Conservation (phyloP, 257 asterid genomes). For the Fraxinus quadrangulata region DNA sequence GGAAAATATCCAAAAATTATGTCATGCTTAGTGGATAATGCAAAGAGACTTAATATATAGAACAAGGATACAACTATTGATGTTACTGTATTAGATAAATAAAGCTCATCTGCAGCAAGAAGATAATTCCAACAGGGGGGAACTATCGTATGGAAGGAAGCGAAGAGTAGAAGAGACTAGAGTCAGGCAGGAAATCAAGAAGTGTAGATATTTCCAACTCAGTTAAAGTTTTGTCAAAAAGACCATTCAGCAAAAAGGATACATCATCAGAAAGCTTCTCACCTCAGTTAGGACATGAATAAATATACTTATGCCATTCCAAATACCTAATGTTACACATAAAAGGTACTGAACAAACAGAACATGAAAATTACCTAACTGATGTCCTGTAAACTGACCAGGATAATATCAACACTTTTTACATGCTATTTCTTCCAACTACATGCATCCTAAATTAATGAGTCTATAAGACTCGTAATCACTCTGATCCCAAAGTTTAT, state of each 20-base stretch:
- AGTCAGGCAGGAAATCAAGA: slow-evolving; percentile 4
- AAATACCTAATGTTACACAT: slow-evolving; percentile 7
- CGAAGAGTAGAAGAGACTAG: not conserved
- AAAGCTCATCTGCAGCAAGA: slow-evolving; percentile 5
- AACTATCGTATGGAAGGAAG: not conserved
- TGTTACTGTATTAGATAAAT: not conserved
- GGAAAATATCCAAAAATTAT: not conserved
- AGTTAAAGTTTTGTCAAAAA: not conserved
- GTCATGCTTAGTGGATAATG: no score
- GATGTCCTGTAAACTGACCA: not conserved
- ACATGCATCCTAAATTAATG: not conserved
- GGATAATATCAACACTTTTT: not conserved
- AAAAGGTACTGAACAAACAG: not conserved
- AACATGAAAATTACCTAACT: not conserved
- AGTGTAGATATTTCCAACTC: not conserved
- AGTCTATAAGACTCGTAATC: not conserved
- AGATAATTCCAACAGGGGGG: not conserved
- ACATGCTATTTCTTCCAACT: not conserved
- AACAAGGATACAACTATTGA: not conserved
- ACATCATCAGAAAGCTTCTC: slow-evolving; percentile 20
- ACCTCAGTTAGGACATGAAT: slow-evolving; percentile 8
- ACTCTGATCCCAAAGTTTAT: not conserved
- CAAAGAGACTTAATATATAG: not conserved
- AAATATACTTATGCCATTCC: slow-evolving; percentile 11
- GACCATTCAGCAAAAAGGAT: slow-evolving; percentile 2